phyloP scores from a whole-genome alignment of 768 basidiomycete genomes.

The button mushroom (Agaricus bisporus) region DNA sequence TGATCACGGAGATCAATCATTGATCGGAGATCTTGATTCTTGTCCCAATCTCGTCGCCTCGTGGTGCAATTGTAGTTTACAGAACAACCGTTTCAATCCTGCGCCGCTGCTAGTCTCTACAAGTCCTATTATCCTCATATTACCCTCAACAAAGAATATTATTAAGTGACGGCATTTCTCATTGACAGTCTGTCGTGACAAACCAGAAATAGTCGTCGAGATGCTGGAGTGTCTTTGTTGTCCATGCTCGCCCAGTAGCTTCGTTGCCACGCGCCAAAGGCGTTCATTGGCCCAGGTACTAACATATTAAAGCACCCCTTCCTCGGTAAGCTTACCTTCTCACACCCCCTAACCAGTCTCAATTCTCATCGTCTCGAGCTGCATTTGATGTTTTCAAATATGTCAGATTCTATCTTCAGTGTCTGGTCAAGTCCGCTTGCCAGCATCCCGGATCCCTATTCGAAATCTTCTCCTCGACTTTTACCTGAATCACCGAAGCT shows the following conservation, averaged over 20 bases:
- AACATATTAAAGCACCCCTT: not conserved
- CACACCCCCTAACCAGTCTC: not conserved
- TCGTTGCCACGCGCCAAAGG: not conserved
- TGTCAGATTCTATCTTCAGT: not conserved
- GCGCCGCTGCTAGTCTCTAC: not conserved
- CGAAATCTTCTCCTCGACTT: not conserved
- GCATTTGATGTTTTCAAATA: not conserved
- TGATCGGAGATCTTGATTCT: not conserved
- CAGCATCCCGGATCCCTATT: not conserved
- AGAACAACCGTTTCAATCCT: not conserved
- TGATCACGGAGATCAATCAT: not conserved
- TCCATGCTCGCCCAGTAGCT: not conserved
- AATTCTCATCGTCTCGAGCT: not conserved
- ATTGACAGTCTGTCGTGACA: not conserved
- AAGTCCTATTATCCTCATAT: not conserved
- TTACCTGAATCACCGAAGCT: constrained; percentile 1
- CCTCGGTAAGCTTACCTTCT: not conserved
- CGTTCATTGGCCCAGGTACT: not conserved
- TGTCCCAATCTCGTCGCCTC: not conserved
- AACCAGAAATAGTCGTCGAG: no score
- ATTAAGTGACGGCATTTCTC: not conserved
- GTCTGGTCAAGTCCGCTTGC: constrained; percentile 6
- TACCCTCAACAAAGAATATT: not conserved
- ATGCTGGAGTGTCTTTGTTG: not conserved
- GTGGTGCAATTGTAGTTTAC: not conserved